A percentile compares a stretch with the other conserved stretches of the same genome.
Conservation (phyloP, 2,329 filamentous ascomycete species). For the Aspergillus flavus region DNA sequence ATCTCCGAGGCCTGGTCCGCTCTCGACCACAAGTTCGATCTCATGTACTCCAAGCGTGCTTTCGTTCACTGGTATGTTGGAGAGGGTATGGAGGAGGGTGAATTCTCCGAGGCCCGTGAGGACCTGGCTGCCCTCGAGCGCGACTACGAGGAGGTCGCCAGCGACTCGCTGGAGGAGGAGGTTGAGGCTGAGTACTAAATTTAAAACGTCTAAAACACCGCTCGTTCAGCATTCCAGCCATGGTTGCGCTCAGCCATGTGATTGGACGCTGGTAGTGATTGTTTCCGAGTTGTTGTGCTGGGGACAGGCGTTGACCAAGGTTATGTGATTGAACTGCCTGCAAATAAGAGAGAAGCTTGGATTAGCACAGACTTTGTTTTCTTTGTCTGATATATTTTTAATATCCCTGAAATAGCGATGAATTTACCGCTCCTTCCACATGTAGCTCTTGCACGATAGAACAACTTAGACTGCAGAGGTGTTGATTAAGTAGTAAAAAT, state of each 20-base stretch:
- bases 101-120: conserved; percentile 99
- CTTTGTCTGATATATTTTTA: conserved; percentile 44
- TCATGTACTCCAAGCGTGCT: conserved; percentile 99
- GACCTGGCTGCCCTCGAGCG: conserved; percentile 96
- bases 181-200: conserved; percentile 87
- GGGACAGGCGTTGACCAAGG: conserved; percentile 26
- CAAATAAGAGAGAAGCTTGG: conserved; percentile 43
- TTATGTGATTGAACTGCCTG: conserved; percentile 31
- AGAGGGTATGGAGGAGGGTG: conserved; percentile 99
- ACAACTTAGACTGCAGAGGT: conserved; percentile 17
- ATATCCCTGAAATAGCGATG: conserved; percentile 43
- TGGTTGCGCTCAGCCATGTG: conserved; percentile 18
- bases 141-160: conserved; percentile 98
- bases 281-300: conserved; percentile 26
- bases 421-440: conserved; percentile 39
- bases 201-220: conserved; percentile 12
- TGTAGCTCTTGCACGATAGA: conserved; percentile 13
- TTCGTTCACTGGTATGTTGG: conserved; percentile 99
- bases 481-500: neutral
- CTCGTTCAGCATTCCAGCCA: neutral
- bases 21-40: conserved; percentile 96
- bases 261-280: conserved; percentile 23
- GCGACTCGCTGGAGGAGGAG: conserved; percentile 87
- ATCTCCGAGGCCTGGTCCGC: conserved; percentile 98
- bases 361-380: conserved; percentile 40